These are phyloP conservation scores for Echium plantagineum DNA, from an alignment of 257 asterid species.

Conservation along the genomic window DNA sequence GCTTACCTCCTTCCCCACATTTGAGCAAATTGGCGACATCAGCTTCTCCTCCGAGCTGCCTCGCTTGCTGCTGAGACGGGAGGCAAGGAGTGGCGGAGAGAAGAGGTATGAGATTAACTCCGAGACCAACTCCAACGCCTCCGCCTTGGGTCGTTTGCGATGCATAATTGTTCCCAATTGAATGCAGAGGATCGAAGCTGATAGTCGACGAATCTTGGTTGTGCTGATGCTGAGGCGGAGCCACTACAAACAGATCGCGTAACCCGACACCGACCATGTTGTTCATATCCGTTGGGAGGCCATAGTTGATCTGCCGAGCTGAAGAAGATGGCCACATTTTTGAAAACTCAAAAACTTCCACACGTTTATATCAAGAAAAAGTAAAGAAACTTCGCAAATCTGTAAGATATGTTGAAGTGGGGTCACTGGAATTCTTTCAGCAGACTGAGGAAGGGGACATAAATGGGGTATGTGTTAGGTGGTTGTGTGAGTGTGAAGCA, in stretches of 20 bases:
- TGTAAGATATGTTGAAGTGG: constrained; percentile 27
- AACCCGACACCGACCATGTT: constrained; percentile 19
- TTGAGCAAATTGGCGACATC: constrained; percentile 1
- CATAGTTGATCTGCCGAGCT: constrained; percentile 51
- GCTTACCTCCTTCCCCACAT: neutral
- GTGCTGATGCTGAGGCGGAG: constrained; percentile 41
- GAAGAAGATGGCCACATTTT: constrained; percentile 52
- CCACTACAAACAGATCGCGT: constrained; percentile 39
- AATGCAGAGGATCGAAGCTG: constrained; percentile 39
- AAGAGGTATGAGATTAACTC: constrained; percentile 35
- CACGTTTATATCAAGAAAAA: constrained; percentile 1
- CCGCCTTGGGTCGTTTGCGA: constrained; percentile 11
- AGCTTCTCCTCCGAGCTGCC: no score
- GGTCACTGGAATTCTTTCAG: constrained; percentile 40
- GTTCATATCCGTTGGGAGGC: constrained; percentile 40
- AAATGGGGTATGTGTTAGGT: constrained; percentile 1
- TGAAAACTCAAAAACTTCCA: no score
- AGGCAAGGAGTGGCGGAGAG: constrained; percentile 41
- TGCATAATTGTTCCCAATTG: constrained; percentile 17
- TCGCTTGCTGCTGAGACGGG: neutral
- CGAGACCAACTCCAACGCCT: constrained; percentile 22
- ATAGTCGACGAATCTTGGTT: constrained; percentile 30
- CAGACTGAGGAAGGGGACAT: constrained; percentile 16
- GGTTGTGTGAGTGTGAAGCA: neutral
- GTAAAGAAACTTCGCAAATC: constrained; percentile 8